Base-by-base conservation (phyloP, 78 protist species). In the Tieghemostelium lacteum region DNA sequence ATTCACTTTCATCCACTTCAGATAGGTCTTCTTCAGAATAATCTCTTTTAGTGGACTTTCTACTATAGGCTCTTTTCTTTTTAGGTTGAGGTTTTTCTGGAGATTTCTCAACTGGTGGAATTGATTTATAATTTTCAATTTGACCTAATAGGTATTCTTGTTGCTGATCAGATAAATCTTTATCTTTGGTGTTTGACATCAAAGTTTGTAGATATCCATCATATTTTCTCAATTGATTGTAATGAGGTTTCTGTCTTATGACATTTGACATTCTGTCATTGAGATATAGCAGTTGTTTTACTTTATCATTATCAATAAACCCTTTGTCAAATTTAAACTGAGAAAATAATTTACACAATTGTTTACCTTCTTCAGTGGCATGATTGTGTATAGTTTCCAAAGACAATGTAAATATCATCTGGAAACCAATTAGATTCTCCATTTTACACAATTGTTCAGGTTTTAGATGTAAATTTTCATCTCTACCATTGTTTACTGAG, bases 161-260 rank as follows among this genome's bases (percentile, higher is more conserved):
- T 36, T 22, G 26, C 20, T 65, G 54, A 39, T 65, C 31, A 22
- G 73, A 34, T 36, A 65, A 37, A 33, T 62, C 69, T 65, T 36
- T 36, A 29, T 52, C 64, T 17, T 33, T 71, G 7, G 29, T 28
- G n/a, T 19, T 67, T 3, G n/a, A 14, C 0, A 33, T 17, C 20
- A 71, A 71, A 40, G 77, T 36, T 71, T 50, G 26, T 28, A 83
- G 52, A 31, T 54, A 83, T 17, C 37, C 22, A 14, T 61, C 54
- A 58, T 57, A 66, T 50, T 60, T 83, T n/a, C 12, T 37, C 19
- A 83, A 14, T 42, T 83, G 91, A 29, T 50, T 58, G 16, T 69
- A 24, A 55, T 17, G 28, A 22, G 75, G 26, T 50, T 83, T 83
- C 0, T 60, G 26, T 17, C 34, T 34, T 28, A 80, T 67, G 10